Evolutionary conservation across 768 basidiomycete species (phyloP).

Genomic region (Atractiella rhizophila): DNA sequence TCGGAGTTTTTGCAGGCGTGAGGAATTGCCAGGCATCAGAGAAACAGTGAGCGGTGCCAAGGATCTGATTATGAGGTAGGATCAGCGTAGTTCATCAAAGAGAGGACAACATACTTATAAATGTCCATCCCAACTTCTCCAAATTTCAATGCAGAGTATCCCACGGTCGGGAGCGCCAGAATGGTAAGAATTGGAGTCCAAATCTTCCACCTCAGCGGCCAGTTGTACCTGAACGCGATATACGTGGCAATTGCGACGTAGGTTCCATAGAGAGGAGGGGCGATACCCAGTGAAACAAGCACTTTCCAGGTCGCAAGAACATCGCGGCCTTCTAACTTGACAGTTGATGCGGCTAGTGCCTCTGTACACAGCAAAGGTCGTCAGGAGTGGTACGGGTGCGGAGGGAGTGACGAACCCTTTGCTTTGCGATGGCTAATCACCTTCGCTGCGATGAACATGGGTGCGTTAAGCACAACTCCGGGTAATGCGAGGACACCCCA

Average conservation of each 20-base stretch:
- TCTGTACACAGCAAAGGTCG: constrained; percentile 27
- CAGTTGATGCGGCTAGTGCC: constrained; percentile 78
- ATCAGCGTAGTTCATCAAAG: not conserved
- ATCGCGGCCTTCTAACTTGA: constrained; percentile 85
- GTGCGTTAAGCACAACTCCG: constrained; percentile 69
- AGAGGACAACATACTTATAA: constrained; percentile 39
- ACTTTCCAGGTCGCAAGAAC: constrained; percentile 98
- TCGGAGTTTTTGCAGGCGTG: constrained; percentile 49
- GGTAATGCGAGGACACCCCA: constrained; percentile 74
- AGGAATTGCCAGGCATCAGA: constrained; percentile 64
- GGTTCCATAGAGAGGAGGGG: constrained; percentile 57
- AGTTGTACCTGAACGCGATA: constrained; percentile 40
- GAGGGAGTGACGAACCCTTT: constrained; percentile 33
- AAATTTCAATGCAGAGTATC: constrained; percentile 80
- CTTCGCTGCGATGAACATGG: constrained; percentile 74
- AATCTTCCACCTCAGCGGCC: constrained; percentile 37
- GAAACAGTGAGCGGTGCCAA: constrained; percentile 68
- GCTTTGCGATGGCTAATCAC: constrained; percentile 69
- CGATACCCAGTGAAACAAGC: constrained; percentile 68
- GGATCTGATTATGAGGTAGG: constrained; percentile 33
- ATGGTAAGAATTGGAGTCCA: constrained; percentile 56
- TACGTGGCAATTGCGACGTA: constrained; percentile 59
- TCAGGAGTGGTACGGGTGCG: not conserved
- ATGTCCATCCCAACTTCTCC: constrained; percentile 97
- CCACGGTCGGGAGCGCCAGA: constrained; percentile 55